These are phyloP conservation scores for Nicotiana knightiana DNA, from an alignment of 257 asterid species.

Conservation along the genomic window DNA sequence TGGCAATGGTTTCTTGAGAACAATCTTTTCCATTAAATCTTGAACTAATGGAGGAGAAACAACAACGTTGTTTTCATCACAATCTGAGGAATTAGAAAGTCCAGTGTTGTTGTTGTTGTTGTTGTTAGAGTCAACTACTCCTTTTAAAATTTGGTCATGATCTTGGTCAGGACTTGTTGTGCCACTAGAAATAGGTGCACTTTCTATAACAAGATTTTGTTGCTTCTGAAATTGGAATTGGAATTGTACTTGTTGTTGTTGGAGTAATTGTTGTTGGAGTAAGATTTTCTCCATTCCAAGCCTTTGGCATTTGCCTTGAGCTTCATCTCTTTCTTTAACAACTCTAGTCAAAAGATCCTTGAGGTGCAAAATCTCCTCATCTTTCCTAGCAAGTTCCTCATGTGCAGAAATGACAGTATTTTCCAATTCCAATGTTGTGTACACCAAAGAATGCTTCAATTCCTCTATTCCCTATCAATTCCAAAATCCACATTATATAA, in stretches of 20 bases:
- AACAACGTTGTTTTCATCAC: conserved; percentile 38
- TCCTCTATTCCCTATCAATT: conserved; percentile 59
- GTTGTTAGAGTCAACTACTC: conserved; percentile 30
- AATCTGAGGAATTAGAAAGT: conserved; percentile 27
- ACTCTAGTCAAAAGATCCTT: conserved; percentile 43
- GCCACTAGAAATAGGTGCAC: conserved; percentile 39
- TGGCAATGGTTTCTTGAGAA: conserved; percentile 49
- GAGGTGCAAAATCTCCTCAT: conserved; percentile 72
- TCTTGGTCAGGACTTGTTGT: conserved; percentile 43
- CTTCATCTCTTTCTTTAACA: conserved; percentile 69
- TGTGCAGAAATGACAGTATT: conserved; percentile 57
- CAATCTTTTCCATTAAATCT: conserved; percentile 29
- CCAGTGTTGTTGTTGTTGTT: conserved; percentile 27
- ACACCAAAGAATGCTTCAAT: conserved; percentile 65
- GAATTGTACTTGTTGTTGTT: conserved; percentile 5
- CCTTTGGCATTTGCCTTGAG: conserved; percentile 38
- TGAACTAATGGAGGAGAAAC: neutral
- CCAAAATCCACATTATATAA: neutral
- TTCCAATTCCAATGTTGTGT: conserved; percentile 76
- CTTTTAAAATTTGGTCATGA: conserved; percentile 2
- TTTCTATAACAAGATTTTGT: conserved; percentile 11
- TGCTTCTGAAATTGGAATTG: conserved; percentile 1
- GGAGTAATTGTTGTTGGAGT: conserved; percentile 38
- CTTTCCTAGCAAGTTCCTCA: conserved; percentile 79
- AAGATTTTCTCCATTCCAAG: conserved; percentile 43